Evolutionary conservation across 768 basidiomycete species (phyloP), one percentile per base, ranked within the genome.

Genomic region (Tulasnella calospora): DNA sequence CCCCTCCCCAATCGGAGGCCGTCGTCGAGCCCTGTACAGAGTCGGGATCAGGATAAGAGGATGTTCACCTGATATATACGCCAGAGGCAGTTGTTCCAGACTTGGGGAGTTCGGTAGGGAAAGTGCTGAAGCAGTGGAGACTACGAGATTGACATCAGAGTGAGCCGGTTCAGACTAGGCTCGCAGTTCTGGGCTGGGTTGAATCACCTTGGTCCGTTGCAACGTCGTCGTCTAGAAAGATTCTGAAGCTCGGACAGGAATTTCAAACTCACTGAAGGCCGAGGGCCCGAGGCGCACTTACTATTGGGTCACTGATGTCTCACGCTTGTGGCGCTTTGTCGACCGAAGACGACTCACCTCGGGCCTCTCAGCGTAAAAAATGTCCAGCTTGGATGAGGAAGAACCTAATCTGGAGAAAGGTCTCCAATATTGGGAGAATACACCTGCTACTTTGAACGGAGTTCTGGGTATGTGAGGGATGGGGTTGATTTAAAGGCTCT

Each of bases 401-500:
- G 61, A 67, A 15, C 90, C 94, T 0, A 87, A 92, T 78, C 86
- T 95, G 38, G 85, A 92, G 78, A 89, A 91, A 47, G 94, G 97
- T 21, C 89, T 98, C 67, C 86, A 89, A 30, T 99, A 98, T 83
- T 99, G 97, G 97, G 88, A 87, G 30, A 86, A 86, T 1, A 93
- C 95, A 80, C 91, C 92, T 10, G 93, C 96, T 4, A 93, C 86
- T 79, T 88, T 93, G 40, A 91, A 98, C 82, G 95, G 96, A 70
- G 96, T 98, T 12, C 88, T 98, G 36, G 96, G 94, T 83, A 84
- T 81, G 85, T 81, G 38, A 69, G 61, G 46, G 79, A 35, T 69
- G 36, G 74, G 35, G 47, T 30, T 44, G 4, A 72, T 13, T 78
- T 76, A 87, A 85, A 67, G 87, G 83, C 81, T 88, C 87, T 44